These are phyloP conservation scores for Cephalotrichum gorgonifer DNA, from an alignment of 2,329 filamentous ascomycete genomes.

Conservation along the genomic window DNA sequence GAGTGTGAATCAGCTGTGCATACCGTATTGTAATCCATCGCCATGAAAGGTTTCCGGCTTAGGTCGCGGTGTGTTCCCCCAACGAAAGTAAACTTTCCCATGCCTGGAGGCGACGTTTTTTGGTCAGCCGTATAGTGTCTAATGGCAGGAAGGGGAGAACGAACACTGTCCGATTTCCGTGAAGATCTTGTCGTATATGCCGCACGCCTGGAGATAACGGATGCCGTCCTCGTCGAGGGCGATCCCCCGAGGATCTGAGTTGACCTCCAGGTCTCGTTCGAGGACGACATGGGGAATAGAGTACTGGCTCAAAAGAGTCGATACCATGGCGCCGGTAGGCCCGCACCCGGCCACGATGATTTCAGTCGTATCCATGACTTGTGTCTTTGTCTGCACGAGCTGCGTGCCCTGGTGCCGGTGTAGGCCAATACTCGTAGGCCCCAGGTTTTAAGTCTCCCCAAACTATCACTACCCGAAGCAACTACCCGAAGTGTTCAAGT, in stretches of 20 bases:
- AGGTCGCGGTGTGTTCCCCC: constrained; percentile 6
- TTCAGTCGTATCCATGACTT: constrained; percentile 12
- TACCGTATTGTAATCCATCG: constrained; percentile 9
- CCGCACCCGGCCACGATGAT: constrained; percentile 16
- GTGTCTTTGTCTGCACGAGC: not conserved
- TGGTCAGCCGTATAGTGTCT: not conserved
- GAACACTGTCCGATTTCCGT: constrained; percentile 12
- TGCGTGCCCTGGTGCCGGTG: not conserved
- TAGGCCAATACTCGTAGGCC: not conserved
- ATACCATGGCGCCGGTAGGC: constrained; percentile 16
- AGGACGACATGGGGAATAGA: constrained; percentile 12
- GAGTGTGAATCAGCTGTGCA: not conserved
- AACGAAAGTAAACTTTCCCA: constrained; percentile 8
- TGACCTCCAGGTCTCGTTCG: constrained; percentile 15
- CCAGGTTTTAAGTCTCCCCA: not conserved
- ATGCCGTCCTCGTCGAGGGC: constrained; percentile 20
- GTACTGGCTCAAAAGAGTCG: constrained; percentile 9
- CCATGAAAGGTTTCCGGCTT: constrained; percentile 8
- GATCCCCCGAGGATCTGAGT: constrained; percentile 18
- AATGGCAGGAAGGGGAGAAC: not conserved
- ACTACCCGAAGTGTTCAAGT: too few species aligned
- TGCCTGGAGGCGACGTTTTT: constrained; percentile 1
- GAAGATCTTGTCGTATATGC: constrained; percentile 14
- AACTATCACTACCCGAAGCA: too few species aligned
- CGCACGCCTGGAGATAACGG: constrained; percentile 13